Evolutionary conservation across 106 monocot genomes (phyloP), one percentile per base, ranked within the genome.

Genomic region (Xerophyta viscosa): DNA sequence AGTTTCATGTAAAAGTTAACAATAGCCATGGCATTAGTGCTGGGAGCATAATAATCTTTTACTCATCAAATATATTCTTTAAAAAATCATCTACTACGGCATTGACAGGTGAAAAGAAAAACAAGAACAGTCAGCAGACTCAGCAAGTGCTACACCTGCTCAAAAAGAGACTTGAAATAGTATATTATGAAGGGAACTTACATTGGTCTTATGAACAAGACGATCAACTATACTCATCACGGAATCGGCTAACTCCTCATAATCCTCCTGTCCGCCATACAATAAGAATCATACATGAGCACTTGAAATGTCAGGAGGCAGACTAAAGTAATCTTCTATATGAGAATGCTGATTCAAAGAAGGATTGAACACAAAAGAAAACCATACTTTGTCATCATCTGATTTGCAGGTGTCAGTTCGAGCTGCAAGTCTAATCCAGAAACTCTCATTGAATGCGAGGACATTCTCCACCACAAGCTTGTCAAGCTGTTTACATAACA

Each of bases 371-470:
- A n/a, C n/a, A n/a, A n/a, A n/a, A n/a, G n/a, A n/a, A 76, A 88
- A 70, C 70, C 88, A 68, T 96, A 78, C 94, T 85, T 96, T 88
- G 58, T 96, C 94, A 73, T 89, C 84, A 60, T 84, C 88, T 46
- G 88, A 84, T 76, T 85, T 79, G 78, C 94, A 89, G 25, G 88
- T 76, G 57, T 96, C 88, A 50, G 70, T 73, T 69, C 88, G 68
- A 67, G 88, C 84, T 27, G 94, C 94, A 54, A 96, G 84, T 29
- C 88, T 74, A 48, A 96, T 82, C 94, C 94, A 96, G 59, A 96
- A 88, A 27, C 54, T 62, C 42, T 81, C 81, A 31, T 85, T 77
- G 49, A 96, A 82, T 19, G 84, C 69, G 21, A 88, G 64, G 14
- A 96, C 50, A 62, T 96, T 96, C 73, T 89, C 84, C 51, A 96